Percentiles rank a stretch among this genome's conserved stretches.
Evolutionary conservation across 352 stramenopile species (phyloP).

Genomic region (Phytopythium kandeliae): DNA sequence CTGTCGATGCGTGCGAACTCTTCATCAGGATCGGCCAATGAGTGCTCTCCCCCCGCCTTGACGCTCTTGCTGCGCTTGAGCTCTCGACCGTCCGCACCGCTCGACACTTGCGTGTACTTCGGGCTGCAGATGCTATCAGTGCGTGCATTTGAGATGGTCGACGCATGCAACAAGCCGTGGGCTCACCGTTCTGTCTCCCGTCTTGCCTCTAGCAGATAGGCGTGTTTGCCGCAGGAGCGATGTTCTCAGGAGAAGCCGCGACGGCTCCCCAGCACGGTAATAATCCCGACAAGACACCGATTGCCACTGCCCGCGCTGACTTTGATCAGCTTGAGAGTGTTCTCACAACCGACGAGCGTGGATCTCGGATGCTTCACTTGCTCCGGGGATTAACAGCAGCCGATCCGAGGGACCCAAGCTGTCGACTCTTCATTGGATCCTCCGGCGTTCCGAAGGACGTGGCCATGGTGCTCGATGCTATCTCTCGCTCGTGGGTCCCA

Average conservation of each 20-base stretch:
- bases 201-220: conserved; percentile 5
- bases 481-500: background rate
- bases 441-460: background rate
- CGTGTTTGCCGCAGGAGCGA: conserved; percentile 14
- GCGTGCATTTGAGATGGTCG: conserved; percentile 4
- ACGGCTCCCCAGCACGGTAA: conserved; percentile 3
- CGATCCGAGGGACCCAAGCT: background rate
- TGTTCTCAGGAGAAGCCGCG: conserved; percentile 11
- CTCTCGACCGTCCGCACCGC: no score
- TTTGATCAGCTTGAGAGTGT: conserved; percentile 11
- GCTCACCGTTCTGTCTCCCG: background rate
- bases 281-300: no score
- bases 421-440: background rate
- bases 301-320: background rate
- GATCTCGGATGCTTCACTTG: conserved; percentile 8
- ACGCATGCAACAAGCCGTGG: background rate
- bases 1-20: conserved; percentile 7
- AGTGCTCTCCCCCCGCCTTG: conserved; percentile 3
- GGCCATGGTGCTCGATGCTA: background rate
- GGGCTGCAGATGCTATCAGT: conserved; percentile 35
- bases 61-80: background rate
- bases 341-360: conserved; percentile 15
- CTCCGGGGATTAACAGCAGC: background rate
- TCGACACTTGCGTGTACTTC: conserved; percentile 15
- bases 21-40: conserved; percentile 13